These are phyloP conservation scores for Prunus yedoensis DNA, from an alignment of 331 rosid genomes.

Conservation along the genomic window DNA sequence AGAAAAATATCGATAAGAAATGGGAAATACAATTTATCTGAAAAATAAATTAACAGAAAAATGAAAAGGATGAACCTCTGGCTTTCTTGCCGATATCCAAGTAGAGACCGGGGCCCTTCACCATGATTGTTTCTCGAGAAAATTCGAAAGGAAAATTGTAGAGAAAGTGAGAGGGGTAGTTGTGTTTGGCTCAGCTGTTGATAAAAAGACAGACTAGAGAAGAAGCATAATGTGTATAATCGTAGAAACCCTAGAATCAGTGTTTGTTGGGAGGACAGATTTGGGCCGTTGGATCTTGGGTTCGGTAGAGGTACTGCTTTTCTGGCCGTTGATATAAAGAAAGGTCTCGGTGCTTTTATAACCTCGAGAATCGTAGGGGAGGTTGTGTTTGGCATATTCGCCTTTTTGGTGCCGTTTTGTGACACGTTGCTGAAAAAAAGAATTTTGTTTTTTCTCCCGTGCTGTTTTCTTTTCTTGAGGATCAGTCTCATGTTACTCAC, in stretches of 20 bases:
- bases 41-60: not conserved
- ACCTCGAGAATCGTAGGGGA: slow-evolving; percentile 39
- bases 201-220: not conserved
- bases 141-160: slow-evolving; percentile 14
- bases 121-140: slow-evolving; percentile 54
- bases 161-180: slow-evolving; percentile 13
- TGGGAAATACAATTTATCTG: not conserved
- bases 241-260: slow-evolving; percentile 29
- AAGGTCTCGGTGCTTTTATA: not conserved
- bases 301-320: slow-evolving; percentile 3
- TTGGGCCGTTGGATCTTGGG: slow-evolving; percentile 38
- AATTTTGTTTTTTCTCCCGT: not conserved
- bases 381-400: slow-evolving; percentile 44
- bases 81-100: slow-evolving; percentile 80
- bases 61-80: slow-evolving; percentile 43
- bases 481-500: no score
- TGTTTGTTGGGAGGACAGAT: not conserved
- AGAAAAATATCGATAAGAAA: not conserved
- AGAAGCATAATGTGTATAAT: not conserved
- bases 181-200: not conserved
- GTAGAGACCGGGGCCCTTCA: slow-evolving; percentile 92
- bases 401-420: slow-evolving; percentile 11
- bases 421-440: not conserved
- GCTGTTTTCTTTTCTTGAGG: no score
- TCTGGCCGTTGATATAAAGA: slow-evolving; percentile 44